A percentile compares a stretch with the other conserved stretches of the same genome.
phyloP scores from a whole-genome alignment of 805 yeast species.

The Saccharomycopsis vini region DNA sequence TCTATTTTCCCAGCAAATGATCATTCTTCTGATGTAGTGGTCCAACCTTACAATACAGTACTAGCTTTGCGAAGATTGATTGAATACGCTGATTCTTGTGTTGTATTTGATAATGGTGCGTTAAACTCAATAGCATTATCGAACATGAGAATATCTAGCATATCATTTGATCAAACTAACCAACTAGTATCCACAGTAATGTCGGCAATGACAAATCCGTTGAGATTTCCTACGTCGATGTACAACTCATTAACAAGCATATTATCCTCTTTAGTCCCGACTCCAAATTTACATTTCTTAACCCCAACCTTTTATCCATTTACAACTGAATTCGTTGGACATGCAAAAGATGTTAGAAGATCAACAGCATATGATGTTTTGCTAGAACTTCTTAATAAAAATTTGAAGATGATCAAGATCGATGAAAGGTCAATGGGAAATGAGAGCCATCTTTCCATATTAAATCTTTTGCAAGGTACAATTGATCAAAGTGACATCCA shows the following conservation, averaged over 20 bases:
- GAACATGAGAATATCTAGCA: conserved; percentile 45
- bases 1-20: conserved; percentile 76
- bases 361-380: conserved; percentile 80
- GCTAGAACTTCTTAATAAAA: conserved; percentile 70
- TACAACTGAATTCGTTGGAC: conserved; percentile 54
- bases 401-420: conserved; percentile 59
- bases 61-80: conserved; percentile 74
- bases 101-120: conserved; percentile 90
- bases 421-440: conserved; percentile 30
- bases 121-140: conserved; percentile 61
- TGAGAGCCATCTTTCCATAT: conserved; percentile 54
- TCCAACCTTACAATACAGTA: conserved; percentile 90
- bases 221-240: conserved; percentile 87
- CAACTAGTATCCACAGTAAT: conserved; percentile 78
- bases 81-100: conserved; percentile 75
- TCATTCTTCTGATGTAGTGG: conserved; percentile 91
- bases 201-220: conserved; percentile 76
- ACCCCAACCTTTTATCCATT: conserved; percentile 73
- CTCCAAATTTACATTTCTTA: conserved; percentile 72
- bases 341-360: conserved; percentile 51
- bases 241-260: conserved; percentile 79
- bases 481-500: conserved; percentile 64
- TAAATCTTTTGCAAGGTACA: conserved; percentile 58
- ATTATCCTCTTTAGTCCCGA: conserved; percentile 73
- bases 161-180: conserved; percentile 72